These are phyloP conservation scores for Cordyceps fumosorosea DNA, from an alignment of 2,329 filamentous ascomycete genomes.

Conservation along the genomic window DNA sequence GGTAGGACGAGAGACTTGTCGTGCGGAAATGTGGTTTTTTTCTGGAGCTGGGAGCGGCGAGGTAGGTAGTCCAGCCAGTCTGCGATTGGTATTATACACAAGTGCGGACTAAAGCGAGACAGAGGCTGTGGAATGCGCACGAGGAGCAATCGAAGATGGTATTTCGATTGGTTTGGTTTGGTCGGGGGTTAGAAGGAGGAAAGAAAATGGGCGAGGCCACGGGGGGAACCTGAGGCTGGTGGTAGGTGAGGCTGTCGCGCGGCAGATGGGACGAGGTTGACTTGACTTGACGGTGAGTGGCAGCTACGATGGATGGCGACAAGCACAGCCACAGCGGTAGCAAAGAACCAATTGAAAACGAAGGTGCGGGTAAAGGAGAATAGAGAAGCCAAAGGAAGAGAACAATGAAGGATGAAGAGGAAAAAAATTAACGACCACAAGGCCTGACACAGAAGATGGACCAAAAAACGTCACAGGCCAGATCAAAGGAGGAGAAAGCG, in stretches of 20 bases:
- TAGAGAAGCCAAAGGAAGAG: background rate
- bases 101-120: conserved; percentile 8
- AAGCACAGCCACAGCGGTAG: background rate
- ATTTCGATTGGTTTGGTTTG: background rate
- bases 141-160: background rate
- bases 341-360: background rate
- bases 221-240: background rate
- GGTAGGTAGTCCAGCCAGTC: background rate
- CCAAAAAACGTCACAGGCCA: conserved; percentile 10
- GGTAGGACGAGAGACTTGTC: conserved; percentile 8
- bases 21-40: conserved; percentile 9
- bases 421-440: background rate
- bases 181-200: background rate
- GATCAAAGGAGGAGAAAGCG: conserved; percentile 12
- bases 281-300: background rate
- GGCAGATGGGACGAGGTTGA: background rate
- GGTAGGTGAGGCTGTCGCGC: conserved; percentile 1
- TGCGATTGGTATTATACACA: conserved; percentile 6
- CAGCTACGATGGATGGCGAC: background rate
- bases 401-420: background rate
- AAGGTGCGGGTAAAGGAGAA: too few relatives aligned
- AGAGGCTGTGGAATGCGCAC: background rate
- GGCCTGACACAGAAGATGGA: background rate
- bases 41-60: background rate
- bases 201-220: background rate